Conservation (phyloP, 495 filamentous ascomycete genomes). For the Penicillium simplicissimum region DNA sequence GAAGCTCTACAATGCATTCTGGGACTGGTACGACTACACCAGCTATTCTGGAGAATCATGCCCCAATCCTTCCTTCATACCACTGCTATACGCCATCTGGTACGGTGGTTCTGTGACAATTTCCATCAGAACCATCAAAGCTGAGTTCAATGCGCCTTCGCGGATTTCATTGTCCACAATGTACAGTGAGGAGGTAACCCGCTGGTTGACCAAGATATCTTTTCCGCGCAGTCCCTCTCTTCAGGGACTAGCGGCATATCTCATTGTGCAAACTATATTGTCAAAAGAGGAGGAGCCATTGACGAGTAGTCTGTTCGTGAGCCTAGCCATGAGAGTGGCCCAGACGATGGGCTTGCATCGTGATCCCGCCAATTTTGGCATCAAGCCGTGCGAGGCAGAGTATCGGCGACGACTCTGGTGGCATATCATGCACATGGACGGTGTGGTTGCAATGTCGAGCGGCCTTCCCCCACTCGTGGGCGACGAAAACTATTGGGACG, state of each 20-base stretch:
- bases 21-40: conserved; percentile 51
- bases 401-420: conserved; percentile 72
- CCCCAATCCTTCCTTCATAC: conserved; percentile 46
- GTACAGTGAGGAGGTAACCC: conserved; percentile 43
- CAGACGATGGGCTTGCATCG: conserved; percentile 74
- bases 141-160: conserved; percentile 42
- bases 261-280: conserved; percentile 48
- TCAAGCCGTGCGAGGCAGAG: conserved; percentile 66
- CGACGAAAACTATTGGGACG: conserved; percentile 52
- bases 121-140: conserved; percentile 45
- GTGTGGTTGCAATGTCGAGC: conserved; percentile 50
- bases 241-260: conserved; percentile 46
- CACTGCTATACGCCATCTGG: conserved; percentile 50
- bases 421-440: conserved; percentile 70
- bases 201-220: conserved; percentile 46
- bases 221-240: conserved; percentile 50
- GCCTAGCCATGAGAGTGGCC: conserved; percentile 63
- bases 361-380: conserved; percentile 65
- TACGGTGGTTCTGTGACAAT: conserved; percentile 50
- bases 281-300: conserved; percentile 51
- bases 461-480: conserved; percentile 46
- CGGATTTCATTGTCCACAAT: conserved; percentile 40
- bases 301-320: conserved; percentile 51
- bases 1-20: conserved; percentile 46
- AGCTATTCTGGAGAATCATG: conserved; percentile 47